Evolutionary conservation across 352 stramenopile genomes (phyloP).

Genomic region (Lagenidium giganteum): DNA sequence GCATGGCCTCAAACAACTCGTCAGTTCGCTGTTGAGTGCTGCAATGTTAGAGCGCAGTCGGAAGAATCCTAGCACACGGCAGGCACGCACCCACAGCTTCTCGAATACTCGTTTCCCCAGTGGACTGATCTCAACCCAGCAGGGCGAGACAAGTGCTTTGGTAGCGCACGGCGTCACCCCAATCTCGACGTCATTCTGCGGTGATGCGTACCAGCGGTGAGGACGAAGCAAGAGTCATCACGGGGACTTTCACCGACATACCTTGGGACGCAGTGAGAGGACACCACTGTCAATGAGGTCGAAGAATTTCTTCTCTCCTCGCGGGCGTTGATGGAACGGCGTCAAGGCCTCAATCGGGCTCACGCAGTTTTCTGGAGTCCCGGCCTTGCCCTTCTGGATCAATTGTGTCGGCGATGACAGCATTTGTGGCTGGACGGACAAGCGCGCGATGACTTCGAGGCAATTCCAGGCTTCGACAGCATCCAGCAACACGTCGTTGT

Average conservation of each 20-base stretch:
- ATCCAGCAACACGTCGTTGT: slow-evolving; percentile 13
- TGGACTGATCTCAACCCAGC: slow-evolving; percentile 60
- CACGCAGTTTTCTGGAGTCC: slow-evolving; percentile 37
- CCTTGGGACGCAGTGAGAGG: slow-evolving; percentile 62
- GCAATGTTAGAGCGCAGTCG: slow-evolving; percentile 1
- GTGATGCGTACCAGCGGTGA: background rate
- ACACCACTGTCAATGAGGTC: slow-evolving; percentile 48
- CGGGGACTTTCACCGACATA: too few species aligned
- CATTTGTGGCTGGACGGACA: slow-evolving; percentile 22
- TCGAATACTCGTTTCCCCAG: slow-evolving; percentile 56
- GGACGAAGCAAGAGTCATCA: background rate
- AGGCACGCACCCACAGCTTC: slow-evolving; percentile 43
- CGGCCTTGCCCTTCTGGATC: slow-evolving; percentile 23
- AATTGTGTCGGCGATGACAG: slow-evolving; percentile 41
- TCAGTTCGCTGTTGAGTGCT: slow-evolving; percentile 51
- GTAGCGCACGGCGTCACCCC: slow-evolving; percentile 55
- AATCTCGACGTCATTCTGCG: slow-evolving; percentile 60
- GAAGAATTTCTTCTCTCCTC: slow-evolving; percentile 62
- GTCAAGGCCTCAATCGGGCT: slow-evolving; percentile 49
- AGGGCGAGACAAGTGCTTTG: slow-evolving; percentile 43
- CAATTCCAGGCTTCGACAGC: slow-evolving; percentile 65
- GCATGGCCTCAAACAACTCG: slow-evolving; percentile 40
- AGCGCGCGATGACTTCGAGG: slow-evolving; percentile 39
- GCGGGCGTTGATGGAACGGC: slow-evolving; percentile 48
- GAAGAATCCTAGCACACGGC: background rate